These are phyloP conservation scores for Priceomyces fermenticarens DNA, from an alignment of 805 yeast species.

Conservation along the genomic window DNA sequence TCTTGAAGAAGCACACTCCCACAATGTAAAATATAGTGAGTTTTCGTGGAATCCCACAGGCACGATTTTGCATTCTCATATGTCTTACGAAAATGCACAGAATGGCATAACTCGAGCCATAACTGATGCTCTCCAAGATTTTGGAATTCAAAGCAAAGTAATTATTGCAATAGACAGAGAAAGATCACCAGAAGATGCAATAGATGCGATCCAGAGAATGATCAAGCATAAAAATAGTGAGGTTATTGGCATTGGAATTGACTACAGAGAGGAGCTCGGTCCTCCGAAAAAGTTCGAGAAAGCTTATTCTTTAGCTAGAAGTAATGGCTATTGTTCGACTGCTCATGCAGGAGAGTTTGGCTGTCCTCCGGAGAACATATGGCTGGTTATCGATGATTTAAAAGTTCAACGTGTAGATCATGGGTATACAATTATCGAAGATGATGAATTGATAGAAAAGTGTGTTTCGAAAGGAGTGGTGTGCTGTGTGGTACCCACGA, in stretches of 20 bases:
- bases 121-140: slow-evolving; percentile 13
- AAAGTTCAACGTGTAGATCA: slow-evolving; percentile 25
- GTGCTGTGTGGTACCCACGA: slow-evolving; percentile 28
- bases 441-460: slow-evolving; percentile 17
- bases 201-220: slow-evolving; percentile 26
- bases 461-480: slow-evolving; percentile 14
- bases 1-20: slow-evolving; percentile 15
- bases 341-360: slow-evolving; percentile 32
- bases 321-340: slow-evolving; percentile 20
- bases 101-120: slow-evolving; percentile 20
- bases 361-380: slow-evolving; percentile 22
- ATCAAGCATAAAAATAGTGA: slow-evolving; percentile 15
- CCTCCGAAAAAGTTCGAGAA: slow-evolving; percentile 24
- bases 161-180: slow-evolving; percentile 28
- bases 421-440: slow-evolving; percentile 26
- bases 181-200: slow-evolving; percentile 18
- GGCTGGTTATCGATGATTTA: slow-evolving; percentile 18
- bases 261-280: slow-evolving; percentile 24
- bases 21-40: slow-evolving; percentile 24
- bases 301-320: slow-evolving; percentile 19
- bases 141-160: slow-evolving; percentile 17
- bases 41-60: slow-evolving; percentile 33
- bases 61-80: slow-evolving; percentile 20
- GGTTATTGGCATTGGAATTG: slow-evolving; percentile 27
- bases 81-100: slow-evolving; percentile 22